Conservation (phyloP, 192 early-diverging fungal species). For the Podila minutissima region DNA sequence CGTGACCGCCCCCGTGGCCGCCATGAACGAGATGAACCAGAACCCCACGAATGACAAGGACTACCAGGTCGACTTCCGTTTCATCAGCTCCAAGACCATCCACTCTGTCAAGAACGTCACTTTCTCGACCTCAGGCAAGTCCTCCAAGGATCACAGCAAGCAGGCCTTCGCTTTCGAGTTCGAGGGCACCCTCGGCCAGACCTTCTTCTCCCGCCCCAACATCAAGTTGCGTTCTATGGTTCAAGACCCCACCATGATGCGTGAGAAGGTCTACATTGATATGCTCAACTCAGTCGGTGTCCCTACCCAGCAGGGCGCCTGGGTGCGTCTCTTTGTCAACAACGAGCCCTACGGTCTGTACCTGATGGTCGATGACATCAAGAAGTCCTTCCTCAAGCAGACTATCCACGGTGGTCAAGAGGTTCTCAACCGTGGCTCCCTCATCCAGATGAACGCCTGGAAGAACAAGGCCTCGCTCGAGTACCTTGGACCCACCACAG, state of each 20-base stretch:
- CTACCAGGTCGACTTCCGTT: conserved; percentile 42
- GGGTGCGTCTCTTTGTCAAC: conserved; percentile 54
- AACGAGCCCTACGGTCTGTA: conserved; percentile 52
- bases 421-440: conserved; percentile 5
- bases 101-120: conserved; percentile 36
- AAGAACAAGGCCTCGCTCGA: conserved; percentile 39
- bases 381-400: conserved; percentile 50
- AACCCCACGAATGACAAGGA: conserved; percentile 30
- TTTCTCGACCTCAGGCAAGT: conserved; percentile 50
- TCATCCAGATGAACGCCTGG: conserved; percentile 53
- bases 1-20: conserved; percentile 27
- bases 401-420: conserved; percentile 37
- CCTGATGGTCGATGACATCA: conserved; percentile 54
- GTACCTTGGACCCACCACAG: conserved; percentile 27
- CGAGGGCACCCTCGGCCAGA: conserved; percentile 30
- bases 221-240: conserved; percentile 48
- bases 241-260: conserved; percentile 51
- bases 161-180: conserved; percentile 55
- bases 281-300: conserved; percentile 46
- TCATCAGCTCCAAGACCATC: conserved; percentile 48
- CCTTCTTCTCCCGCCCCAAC: conserved; percentile 36
- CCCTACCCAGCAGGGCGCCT: conserved; percentile 48
- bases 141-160: conserved; percentile 53
- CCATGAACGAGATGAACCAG: conserved; percentile 30
- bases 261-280: conserved; percentile 57